Percentiles rank a stretch among this genome's conserved stretches.
These are phyloP conservation scores for Punica granatum DNA, from an alignment of 345 rosid species.

Conservation along the genomic window DNA sequence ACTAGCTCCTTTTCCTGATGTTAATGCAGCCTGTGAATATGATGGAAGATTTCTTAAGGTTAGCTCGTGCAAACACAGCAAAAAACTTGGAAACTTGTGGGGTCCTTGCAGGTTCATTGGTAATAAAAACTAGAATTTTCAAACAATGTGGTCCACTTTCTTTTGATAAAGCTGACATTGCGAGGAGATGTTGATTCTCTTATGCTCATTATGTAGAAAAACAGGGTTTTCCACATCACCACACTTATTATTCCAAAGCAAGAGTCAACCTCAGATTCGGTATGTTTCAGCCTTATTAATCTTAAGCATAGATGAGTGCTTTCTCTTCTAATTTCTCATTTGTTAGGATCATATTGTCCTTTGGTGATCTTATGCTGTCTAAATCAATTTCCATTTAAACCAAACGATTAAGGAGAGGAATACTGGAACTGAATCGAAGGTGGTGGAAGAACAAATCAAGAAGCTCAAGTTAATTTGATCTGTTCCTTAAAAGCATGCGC, in stretches of 20 bases:
- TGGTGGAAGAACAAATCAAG: neutral
- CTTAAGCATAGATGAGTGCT: neutral
- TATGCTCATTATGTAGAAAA: conserved; percentile 46
- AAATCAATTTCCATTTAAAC: neutral
- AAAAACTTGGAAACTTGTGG: conserved; percentile 94
- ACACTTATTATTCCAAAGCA: conserved; percentile 95
- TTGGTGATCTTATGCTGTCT: neutral
- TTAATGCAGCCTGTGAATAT: conserved; percentile 63
- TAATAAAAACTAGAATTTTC: conserved; percentile 23
- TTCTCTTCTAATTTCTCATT: neutral
- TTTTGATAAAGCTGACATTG: neutral
- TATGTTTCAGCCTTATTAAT: conserved; percentile 13
- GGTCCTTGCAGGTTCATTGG: conserved; percentile 90
- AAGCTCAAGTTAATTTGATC: neutral
- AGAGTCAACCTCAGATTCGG: conserved; percentile 96
- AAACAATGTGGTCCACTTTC: neutral
- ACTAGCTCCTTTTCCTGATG: neutral
- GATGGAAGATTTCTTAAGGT: conserved; percentile 82
- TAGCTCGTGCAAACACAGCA: conserved; percentile 74
- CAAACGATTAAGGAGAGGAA: neutral
- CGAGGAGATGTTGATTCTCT: neutral
- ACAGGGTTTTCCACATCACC: conserved; percentile 88
- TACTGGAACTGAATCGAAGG: neutral
- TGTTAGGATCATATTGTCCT: neutral
- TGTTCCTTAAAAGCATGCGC: neutral